These are phyloP conservation scores for Aspergillus carlsbadensis DNA, from an alignment of 495 filamentous ascomycete species.

Conservation along the genomic window DNA sequence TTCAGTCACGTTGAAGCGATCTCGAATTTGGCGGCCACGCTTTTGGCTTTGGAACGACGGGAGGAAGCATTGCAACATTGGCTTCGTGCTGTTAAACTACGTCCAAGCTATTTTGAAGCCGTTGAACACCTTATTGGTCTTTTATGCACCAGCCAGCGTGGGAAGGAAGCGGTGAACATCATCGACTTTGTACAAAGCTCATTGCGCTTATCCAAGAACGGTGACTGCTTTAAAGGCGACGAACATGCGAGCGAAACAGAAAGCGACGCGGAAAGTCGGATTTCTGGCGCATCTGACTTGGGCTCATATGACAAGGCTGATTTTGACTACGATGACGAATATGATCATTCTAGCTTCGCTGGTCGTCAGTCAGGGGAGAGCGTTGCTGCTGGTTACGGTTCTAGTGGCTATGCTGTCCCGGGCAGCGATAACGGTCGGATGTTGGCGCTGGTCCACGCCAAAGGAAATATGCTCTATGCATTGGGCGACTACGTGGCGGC, in stretches of 20 bases:
- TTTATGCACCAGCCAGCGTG: slow-evolving; percentile 77
- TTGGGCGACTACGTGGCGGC: slow-evolving; percentile 81
- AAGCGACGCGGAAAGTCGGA: slow-evolving; percentile 51
- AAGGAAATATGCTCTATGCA: slow-evolving; percentile 97
- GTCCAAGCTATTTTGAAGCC: slow-evolving; percentile 92
- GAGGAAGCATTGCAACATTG: slow-evolving; percentile 87
- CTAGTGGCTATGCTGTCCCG: slow-evolving; percentile 83
- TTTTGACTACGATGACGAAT: slow-evolving; percentile 59
- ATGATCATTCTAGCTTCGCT: slow-evolving; percentile 24
- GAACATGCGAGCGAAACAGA: slow-evolving; percentile 58
- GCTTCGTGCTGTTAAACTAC: slow-evolving; percentile 75
- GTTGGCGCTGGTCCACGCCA: slow-evolving; percentile 88
- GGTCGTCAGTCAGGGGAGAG: slow-evolving; percentile 31
- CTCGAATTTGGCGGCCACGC: slow-evolving; percentile 86
- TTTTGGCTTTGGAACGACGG: slow-evolving; percentile 77
- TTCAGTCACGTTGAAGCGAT: slow-evolving; percentile 88
- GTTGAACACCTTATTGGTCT: slow-evolving; percentile 94
- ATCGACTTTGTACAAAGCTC: slow-evolving; percentile 86
- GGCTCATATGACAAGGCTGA: slow-evolving; percentile 53
- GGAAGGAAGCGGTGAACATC: slow-evolving; percentile 80
- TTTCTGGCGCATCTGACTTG: slow-evolving; percentile 47
- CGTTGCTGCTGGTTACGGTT: slow-evolving; percentile 61
- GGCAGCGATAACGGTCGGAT: slow-evolving; percentile 92
- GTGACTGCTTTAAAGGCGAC: slow-evolving; percentile 47
- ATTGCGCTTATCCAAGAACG: slow-evolving; percentile 54